Evolutionary conservation across 495 filamentous ascomycete genomes (phyloP), one percentile per base, ranked within the genome.

Genomic region (Neurospora cerealis): DNA sequence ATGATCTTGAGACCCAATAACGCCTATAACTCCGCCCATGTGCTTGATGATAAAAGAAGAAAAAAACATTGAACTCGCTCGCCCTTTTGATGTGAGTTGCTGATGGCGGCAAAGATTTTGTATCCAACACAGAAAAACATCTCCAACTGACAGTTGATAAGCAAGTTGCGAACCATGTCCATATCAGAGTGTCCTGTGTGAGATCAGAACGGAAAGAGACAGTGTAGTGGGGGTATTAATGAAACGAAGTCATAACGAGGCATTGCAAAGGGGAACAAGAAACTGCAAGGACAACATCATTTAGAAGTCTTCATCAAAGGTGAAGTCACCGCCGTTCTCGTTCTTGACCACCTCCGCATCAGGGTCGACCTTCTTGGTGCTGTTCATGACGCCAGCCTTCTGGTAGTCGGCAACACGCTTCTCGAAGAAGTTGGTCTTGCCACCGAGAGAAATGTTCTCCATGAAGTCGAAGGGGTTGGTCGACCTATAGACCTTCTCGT

Each of bases 361-460:
- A n/a, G 83, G 78, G 38, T 83, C 81, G 75, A 86, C 85, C 89
- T 97, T 96, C 84, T 94, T 93, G 80, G 92, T 93, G 85, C 91
- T 92, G 75, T 90, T 91, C 94, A 99, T 98, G 79, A 99, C 96
- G 85, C 96, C 96, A 69, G 96, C 94, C 88, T 99, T 99, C 85
- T 99, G 96, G 89, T 99, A 99, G 81, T 99, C 96, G 83, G 92
- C 96, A 48, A 99, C 96, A 74, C 96, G 92, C 92, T 99, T 99
- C 91, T 99, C 96, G 83, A 99, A 99, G 92, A 99, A 99, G 88
- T 99, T 99, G 83, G 96, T 99, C 91, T 99, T 99, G 84, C 96
- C 96, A 37, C 94, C 93, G 39, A 99, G 88, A 11, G 96, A 98
- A 85, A 99, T 99, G 79, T 94, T 95, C 89, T 99, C 96, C 96